Evolutionary conservation across 2,329 filamentous ascomycete genomes (phyloP).

Genomic region (Fusarium nisikadoi): DNA sequence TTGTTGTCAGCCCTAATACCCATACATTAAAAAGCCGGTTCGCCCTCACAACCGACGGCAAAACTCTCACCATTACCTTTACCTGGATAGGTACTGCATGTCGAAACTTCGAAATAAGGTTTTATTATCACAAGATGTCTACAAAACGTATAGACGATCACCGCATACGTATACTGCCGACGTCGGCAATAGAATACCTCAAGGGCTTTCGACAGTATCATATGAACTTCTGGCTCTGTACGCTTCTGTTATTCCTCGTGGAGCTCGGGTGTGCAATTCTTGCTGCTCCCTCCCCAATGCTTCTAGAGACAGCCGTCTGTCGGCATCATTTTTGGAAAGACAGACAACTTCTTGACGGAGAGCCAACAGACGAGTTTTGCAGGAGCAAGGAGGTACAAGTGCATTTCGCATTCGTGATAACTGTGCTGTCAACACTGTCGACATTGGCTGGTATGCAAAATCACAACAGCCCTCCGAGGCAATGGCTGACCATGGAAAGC

Average conservation of each 20-base stretch:
- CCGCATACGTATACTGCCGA: rapidly evolving
- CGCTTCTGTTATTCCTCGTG: neutral
- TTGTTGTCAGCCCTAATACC: neutral
- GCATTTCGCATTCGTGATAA: neutral
- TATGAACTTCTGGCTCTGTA: constrained; percentile 8
- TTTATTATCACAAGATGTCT: neutral
- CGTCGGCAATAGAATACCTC: neutral
- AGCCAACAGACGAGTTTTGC: constrained; percentile 4
- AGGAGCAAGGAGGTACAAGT: neutral
- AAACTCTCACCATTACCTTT: neutral
- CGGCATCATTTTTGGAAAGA: neutral
- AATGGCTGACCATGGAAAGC: neutral
- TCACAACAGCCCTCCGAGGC: neutral
- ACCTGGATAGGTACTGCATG: too few species aligned
- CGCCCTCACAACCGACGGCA: neutral
- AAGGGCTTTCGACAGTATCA: neutral
- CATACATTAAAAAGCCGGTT: neutral
- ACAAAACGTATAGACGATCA: neutral
- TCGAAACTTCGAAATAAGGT: neutral
- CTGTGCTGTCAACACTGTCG: neutral
- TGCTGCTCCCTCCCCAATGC: neutral
- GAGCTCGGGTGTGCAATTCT: neutral
- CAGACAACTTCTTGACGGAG: neutral
- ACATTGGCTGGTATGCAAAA: neutral
- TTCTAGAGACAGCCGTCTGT: constrained; percentile 5